Percentiles rank a stretch among this genome's conserved stretches.
phyloP scores from a whole-genome alignment of 148 eudicot species.

The Rhododendron vialii region DNA sequence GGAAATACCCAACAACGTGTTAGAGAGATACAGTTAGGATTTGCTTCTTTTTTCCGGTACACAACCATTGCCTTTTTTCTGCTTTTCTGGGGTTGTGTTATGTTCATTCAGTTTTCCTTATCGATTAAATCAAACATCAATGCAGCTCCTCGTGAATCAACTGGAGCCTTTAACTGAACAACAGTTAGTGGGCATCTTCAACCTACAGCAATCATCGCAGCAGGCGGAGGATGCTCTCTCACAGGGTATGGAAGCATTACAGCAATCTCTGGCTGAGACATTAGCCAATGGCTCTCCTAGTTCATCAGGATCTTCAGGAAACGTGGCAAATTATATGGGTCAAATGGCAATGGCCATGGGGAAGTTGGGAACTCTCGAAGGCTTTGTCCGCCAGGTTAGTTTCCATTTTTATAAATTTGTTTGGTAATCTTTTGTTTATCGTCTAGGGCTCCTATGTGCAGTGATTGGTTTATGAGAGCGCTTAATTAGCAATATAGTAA shows the following conservation, averaged over 20 bases:
- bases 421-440: background rate
- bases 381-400: constrained; percentile 85
- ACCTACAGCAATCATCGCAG: constrained; percentile 81
- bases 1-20: background rate
- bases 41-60: background rate
- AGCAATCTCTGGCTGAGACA: constrained; percentile 85
- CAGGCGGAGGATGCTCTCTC: constrained; percentile 98
- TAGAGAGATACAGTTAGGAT: background rate
- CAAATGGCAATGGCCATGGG: constrained; percentile 99
- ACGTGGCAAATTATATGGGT: constrained; percentile 96
- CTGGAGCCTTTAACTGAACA: constrained; percentile 95
- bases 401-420: background rate
- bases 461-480: background rate
- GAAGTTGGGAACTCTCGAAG: constrained; percentile 92
- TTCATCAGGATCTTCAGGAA: constrained; percentile 67
- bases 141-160: constrained; percentile 81
- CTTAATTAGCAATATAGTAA: background rate
- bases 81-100: background rate
- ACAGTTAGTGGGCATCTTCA: constrained; percentile 62
- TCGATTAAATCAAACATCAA: background rate
- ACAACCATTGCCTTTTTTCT: background rate
- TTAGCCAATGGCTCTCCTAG: constrained; percentile 63
- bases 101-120: background rate
- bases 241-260: constrained; percentile 96
- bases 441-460: background rate